phyloP scores from a whole-genome alignment of 345 rosid genomes.

The Gossypium mustelinum region DNA sequence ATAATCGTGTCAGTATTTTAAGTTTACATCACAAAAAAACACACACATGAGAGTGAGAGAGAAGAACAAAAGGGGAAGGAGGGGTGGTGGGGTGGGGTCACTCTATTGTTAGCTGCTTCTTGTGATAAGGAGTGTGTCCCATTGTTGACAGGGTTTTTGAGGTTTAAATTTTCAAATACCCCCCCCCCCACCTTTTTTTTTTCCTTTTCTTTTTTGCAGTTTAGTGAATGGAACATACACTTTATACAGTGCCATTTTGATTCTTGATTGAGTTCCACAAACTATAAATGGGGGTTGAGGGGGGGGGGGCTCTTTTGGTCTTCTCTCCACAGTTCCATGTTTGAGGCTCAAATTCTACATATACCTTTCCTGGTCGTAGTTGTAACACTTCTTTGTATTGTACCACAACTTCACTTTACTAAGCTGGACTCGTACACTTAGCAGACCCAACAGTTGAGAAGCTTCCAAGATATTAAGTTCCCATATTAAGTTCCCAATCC shows the following conservation, averaged over 20 bases:
- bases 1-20: slow-evolving; percentile 18
- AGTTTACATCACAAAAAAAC: slow-evolving; percentile 1
- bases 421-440: background rate
- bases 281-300: background rate
- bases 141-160: slow-evolving; percentile 21
- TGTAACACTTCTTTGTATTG: background rate
- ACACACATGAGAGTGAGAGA: slow-evolving; percentile 6
- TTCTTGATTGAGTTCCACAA: slow-evolving; percentile 6
- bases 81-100: background rate
- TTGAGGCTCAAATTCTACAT: background rate
- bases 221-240: slow-evolving; percentile 14
- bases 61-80: slow-evolving; percentile 4
- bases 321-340: background rate
- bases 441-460: no score
- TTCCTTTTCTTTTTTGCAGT: background rate
- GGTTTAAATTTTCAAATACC: slow-evolving; percentile 24
- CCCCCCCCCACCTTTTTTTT: no score
- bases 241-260: slow-evolving; percentile 11
- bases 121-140: slow-evolving; percentile 24
- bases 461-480: no score
- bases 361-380: background rate
- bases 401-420: background rate
- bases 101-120: slow-evolving; percentile 27
- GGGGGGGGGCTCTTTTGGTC: background rate
- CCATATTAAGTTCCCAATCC: no score